phyloP scores from a whole-genome alignment of 75 land plant species.

The Selaginella moellendorffii region DNA sequence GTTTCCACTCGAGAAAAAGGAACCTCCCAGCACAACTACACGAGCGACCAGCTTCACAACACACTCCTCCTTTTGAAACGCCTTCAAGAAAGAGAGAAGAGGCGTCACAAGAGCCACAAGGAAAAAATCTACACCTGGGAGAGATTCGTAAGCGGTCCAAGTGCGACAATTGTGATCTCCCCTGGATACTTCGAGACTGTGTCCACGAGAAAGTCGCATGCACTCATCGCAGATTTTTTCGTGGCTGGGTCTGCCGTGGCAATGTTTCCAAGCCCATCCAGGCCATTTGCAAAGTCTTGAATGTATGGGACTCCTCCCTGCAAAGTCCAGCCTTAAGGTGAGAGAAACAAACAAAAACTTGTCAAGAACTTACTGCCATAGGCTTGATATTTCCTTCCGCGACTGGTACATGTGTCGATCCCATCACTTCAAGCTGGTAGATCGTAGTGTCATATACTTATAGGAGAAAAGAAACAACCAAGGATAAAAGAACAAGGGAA shows the following conservation, averaged over 20 bases:
- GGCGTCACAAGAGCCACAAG: too few species aligned
- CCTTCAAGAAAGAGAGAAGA: conserved; percentile 30
- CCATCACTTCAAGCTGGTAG: background rate
- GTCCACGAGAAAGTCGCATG: conserved; percentile 70
- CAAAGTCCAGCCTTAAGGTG: too few species aligned
- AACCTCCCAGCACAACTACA: conserved; percentile 79
- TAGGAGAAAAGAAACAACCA: background rate
- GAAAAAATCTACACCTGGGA: too few species aligned
- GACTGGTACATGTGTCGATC: background rate
- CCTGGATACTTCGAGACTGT: conserved; percentile 70
- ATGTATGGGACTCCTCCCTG: conserved; percentile 62
- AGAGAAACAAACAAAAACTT: background rate
- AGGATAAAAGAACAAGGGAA: background rate
- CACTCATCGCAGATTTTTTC: conserved; percentile 49
- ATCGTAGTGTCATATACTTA: too few species aligned
- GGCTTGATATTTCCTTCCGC: background rate
- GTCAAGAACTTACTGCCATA: background rate
- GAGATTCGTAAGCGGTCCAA: conserved; percentile 91
- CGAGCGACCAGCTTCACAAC: conserved; percentile 71
- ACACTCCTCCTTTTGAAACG: conserved; percentile 67
- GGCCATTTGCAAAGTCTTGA: conserved; percentile 87
- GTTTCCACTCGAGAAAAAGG: conserved; percentile 88
- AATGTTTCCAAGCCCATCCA: conserved; percentile 78
- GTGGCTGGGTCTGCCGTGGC: conserved; percentile 39
- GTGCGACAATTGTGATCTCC: conserved; percentile 80